phyloP scores from a whole-genome alignment of 1,284 basidiomycete species.

The Fomitopsis pinicola region DNA sequence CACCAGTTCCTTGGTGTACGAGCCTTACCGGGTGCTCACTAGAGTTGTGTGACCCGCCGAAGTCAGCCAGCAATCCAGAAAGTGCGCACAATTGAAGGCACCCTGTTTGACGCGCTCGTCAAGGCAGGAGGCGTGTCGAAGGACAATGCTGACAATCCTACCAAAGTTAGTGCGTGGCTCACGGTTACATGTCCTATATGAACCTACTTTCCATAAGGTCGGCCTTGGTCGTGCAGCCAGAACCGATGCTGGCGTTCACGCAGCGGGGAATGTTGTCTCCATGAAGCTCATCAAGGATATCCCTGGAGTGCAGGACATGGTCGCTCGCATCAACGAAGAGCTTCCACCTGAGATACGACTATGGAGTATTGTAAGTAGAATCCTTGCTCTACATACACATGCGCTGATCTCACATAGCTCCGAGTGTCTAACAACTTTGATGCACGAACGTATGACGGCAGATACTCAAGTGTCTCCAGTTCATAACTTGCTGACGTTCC shows the following conservation, averaged over 20 bases:
- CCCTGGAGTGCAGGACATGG: constrained; percentile 69
- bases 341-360: constrained; percentile 90
- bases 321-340: constrained; percentile 79
- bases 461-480: neutral
- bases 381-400: neutral
- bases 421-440: constrained; percentile 93
- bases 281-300: constrained; percentile 84
- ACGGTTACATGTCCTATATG: neutral
- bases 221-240: constrained; percentile 86
- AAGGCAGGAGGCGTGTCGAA: constrained; percentile 88
- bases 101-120: constrained; percentile 85
- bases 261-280: constrained; percentile 91
- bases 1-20: neutral
- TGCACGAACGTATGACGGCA: constrained; percentile 66
- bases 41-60: neutral
- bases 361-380: constrained; percentile 74
- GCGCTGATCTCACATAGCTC: constrained; percentile 31
- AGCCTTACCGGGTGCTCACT: neutral
- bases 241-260: constrained; percentile 97
- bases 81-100: constrained; percentile 86
- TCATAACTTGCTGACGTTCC: constrained; percentile 10
- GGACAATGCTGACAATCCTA: constrained; percentile 90
- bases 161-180: constrained; percentile 54
- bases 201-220: constrained; percentile 47
- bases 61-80: constrained; percentile 48